Evolutionary conservation across 345 rosid genomes (phyloP).

Genomic region (Abelmoschus esculentus): DNA sequence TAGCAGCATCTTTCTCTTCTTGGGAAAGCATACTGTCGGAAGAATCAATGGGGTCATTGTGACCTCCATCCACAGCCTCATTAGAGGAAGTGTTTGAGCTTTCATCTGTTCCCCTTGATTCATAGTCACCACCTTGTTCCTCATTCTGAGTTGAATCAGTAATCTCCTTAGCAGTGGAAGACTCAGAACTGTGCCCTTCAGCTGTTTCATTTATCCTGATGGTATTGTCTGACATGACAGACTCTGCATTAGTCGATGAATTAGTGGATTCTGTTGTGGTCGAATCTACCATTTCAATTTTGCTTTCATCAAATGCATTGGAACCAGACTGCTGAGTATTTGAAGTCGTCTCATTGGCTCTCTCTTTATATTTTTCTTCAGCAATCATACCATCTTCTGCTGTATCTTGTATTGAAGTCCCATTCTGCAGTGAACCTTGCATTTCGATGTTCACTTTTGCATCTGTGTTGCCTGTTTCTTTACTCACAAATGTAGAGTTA

Average conservation of each 20-base stretch:
- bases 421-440: conserved; percentile 28
- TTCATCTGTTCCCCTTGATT: conserved; percentile 30
- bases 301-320: conserved; percentile 19
- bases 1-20: conserved; percentile 39
- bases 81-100: conserved; percentile 18
- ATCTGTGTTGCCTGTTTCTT: conserved; percentile 24
- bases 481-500: conserved; percentile 20
- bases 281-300: conserved; percentile 17
- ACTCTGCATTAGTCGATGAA: conserved; percentile 22
- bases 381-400: conserved; percentile 22
- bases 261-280: conserved; percentile 22
- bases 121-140: conserved; percentile 13
- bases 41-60: conserved; percentile 26
- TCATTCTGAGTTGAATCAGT: conserved; percentile 21
- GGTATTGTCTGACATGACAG: conserved; percentile 18
- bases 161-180: conserved; percentile 15
- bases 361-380: conserved; percentile 26
- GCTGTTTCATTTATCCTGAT: conserved; percentile 26
- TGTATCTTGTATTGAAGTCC: conserved; percentile 26
- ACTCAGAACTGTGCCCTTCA: conserved; percentile 27
- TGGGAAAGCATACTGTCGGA: conserved; percentile 29
- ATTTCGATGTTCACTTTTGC: conserved; percentile 20
- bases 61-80: conserved; percentile 20
- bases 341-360: conserved; percentile 11
- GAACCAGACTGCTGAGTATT: conserved; percentile 19